Conservation (phyloP, 371 early-diverging fungal genomes). For the Lichtheimia hyalospora region DNA sequence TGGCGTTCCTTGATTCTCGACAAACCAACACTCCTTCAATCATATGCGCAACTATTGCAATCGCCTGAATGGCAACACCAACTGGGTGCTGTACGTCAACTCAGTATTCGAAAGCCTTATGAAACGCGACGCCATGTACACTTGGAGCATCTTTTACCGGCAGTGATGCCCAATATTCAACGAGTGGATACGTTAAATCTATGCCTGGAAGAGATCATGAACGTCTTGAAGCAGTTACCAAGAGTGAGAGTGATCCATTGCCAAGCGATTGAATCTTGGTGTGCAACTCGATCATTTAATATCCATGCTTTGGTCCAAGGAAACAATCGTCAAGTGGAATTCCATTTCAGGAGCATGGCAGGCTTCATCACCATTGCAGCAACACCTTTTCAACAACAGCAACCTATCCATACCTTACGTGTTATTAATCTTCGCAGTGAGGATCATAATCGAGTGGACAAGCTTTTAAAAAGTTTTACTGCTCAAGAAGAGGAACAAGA, state of each 20-base stretch:
- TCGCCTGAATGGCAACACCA: not conserved
- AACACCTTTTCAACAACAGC: not conserved
- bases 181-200: not conserved
- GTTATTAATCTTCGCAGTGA: not conserved
- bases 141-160: not conserved
- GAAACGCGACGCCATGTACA: slow-evolving; percentile 3
- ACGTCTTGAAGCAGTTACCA: not conserved
- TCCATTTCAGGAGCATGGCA: not conserved
- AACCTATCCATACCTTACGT: not conserved
- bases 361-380: slow-evolving; percentile 1
- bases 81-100: not conserved
- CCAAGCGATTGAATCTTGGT: slow-evolving; percentile 1
- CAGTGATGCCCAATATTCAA: not conserved
- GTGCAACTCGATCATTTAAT: not conserved
- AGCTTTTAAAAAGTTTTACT: not conserved
- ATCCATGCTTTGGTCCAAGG: not conserved
- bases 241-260: not conserved
- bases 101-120: not conserved
- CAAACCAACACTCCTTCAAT: slow-evolving; percentile 4
- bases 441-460: not conserved
- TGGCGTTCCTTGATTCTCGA: slow-evolving; percentile 10
- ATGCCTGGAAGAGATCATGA: slow-evolving; percentile 1
- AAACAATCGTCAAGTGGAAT: not conserved
- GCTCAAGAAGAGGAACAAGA: not conserved
- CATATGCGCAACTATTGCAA: slow-evolving; percentile 1